Percentiles rank a stretch among this genome's conserved stretches.
Conservation (phyloP, 2,329 filamentous ascomycete genomes). For the Piedraia hortae region DNA sequence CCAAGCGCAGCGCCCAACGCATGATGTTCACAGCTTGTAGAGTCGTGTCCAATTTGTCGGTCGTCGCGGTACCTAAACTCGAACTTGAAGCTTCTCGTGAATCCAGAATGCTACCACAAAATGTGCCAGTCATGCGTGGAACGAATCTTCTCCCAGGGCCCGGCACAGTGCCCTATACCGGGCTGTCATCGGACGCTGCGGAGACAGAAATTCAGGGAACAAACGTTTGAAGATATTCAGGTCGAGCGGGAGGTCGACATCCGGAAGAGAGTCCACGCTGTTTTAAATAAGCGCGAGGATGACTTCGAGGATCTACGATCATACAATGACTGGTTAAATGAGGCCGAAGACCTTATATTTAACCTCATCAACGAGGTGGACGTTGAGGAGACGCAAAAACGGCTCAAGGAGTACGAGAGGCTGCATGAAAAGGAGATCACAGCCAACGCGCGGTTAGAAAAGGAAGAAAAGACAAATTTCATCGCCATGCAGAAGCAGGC, state of each 20-base stretch:
- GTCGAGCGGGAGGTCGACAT: slow-evolving; percentile 91
- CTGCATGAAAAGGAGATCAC: slow-evolving; percentile 35
- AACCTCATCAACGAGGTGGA: slow-evolving; percentile 54
- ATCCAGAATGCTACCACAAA: slow-evolving; percentile 94
- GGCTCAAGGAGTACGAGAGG: slow-evolving; percentile 42
- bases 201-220: slow-evolving; percentile 54
- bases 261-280: slow-evolving; percentile 40
- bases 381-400: slow-evolving; percentile 31
- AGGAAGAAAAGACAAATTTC: slow-evolving; percentile 20
- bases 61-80: slow-evolving; percentile 85
- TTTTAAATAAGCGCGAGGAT: slow-evolving; percentile 71
- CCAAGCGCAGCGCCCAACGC: slow-evolving; percentile 2
- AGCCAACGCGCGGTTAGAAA: slow-evolving; percentile 21
- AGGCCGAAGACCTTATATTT: slow-evolving; percentile 70
- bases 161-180: slow-evolving; percentile 73
- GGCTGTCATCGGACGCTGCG: slow-evolving; percentile 69
- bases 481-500: slow-evolving; percentile 27
- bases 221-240: slow-evolving; percentile 68
- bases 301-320: slow-evolving; percentile 65
- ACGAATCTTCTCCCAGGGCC: slow-evolving; percentile 75
- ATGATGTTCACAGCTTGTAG: slow-evolving; percentile 13
- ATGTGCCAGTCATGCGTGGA: slow-evolving; percentile 95
- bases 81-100: slow-evolving; percentile 84
- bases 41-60: slow-evolving; percentile 94
- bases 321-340: slow-evolving; percentile 87